phyloP scores from a whole-genome alignment of 2,329 filamentous ascomycete species.

The Fusarium newnesense region DNA sequence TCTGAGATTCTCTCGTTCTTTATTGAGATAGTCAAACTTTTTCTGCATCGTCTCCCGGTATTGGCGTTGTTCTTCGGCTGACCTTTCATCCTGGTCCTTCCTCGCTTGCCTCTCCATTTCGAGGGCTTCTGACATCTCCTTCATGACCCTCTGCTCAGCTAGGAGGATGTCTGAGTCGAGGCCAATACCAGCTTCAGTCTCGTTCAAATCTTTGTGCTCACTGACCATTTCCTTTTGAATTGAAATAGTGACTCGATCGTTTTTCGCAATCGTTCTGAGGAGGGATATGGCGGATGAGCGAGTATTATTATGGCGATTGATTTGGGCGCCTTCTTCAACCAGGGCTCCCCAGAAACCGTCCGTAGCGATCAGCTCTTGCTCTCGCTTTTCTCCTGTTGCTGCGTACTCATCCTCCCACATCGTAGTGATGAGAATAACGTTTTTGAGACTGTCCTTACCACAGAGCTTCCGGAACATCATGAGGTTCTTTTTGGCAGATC shows the following conservation, averaged over 20 bases:
- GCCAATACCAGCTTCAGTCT: not conserved
- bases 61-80: not conserved
- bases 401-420: not conserved
- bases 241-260: not conserved
- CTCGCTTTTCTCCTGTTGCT: not conserved
- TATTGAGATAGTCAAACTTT: not conserved
- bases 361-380: not conserved
- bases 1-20: not conserved
- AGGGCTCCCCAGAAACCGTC: not conserved
- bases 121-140: not conserved
- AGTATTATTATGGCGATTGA: not conserved
- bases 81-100: not conserved
- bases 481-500: not conserved
- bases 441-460: not conserved
- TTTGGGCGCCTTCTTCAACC: not conserved
- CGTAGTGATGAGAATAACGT: not conserved
- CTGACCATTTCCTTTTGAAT: not conserved
- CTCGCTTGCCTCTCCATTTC: not conserved
- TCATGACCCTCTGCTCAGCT: not conserved
- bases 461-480: not conserved
- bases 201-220: not conserved
- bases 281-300: not conserved
- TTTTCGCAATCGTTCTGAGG: not conserved
- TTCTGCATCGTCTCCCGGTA: not conserved
- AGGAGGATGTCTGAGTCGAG: not conserved